Conservation (phyloP, 73 alveolate genomes). For the Paraurostyla sp. region DNA sequence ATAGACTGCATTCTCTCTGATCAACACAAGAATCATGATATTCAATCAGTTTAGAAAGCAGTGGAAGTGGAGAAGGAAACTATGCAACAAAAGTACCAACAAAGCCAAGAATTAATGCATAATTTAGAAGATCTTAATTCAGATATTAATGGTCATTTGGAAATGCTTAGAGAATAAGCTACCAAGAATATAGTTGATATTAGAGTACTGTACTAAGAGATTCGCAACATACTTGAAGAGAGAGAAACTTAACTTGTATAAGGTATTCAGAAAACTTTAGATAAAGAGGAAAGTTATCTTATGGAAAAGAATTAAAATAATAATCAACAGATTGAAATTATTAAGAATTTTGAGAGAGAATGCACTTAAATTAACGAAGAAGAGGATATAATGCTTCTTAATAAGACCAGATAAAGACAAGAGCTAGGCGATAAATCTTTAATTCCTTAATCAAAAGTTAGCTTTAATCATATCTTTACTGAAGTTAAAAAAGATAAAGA, state of each 20-base stretch:
- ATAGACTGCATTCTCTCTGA: conserved; percentile 88
- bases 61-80: conserved; percentile 25
- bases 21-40: conserved; percentile 87
- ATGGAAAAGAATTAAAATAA: conserved; percentile 20
- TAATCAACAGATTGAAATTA: neutral
- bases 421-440: conserved; percentile 12
- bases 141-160: conserved; percentile 57
- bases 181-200: conserved; percentile 23
- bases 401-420: neutral
- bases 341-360: neutral
- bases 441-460: neutral
- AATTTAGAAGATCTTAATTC: neutral
- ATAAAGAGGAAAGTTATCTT: conserved; percentile 35
- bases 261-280: neutral
- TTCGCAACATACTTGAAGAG: conserved; percentile 41
- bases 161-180: conserved; percentile 48
- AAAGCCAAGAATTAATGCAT: conserved; percentile 44
- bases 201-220: conserved; percentile 9
- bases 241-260: neutral
- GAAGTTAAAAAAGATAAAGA: conserved; percentile 49
- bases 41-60: conserved; percentile 70
- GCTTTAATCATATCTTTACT: conserved; percentile 8
- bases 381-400: conserved; percentile 33
- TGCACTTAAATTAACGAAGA: neutral
- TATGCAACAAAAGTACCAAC: neutral